Evolutionary conservation across 2,329 filamentous ascomycete species (phyloP).

Genomic region (Cercospora sp.): DNA sequence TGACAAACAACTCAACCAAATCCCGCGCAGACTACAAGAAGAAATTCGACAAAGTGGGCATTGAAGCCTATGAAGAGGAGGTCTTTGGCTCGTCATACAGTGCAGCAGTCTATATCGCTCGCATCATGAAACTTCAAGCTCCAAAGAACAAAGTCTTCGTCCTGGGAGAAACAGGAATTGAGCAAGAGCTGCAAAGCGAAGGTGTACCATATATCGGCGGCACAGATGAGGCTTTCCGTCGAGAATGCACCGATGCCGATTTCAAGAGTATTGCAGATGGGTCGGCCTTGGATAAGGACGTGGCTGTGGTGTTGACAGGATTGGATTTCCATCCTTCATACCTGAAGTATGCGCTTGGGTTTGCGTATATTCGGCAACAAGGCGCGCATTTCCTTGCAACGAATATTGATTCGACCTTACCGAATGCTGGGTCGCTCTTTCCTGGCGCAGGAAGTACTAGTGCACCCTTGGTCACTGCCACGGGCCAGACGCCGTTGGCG

Average conservation of each 20-base stretch:
- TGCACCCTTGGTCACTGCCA: conserved; percentile 68
- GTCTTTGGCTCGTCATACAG: conserved; percentile 97
- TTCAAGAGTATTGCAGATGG: conserved; percentile 71
- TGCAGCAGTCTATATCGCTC: conserved; percentile 90
- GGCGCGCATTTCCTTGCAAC: conserved; percentile 89
- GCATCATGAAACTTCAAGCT: conserved; percentile 76
- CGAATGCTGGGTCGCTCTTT: conserved; percentile 78
- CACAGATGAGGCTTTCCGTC: conserved; percentile 73
- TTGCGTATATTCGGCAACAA: conserved; percentile 73
- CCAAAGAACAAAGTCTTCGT: conserved; percentile 93
- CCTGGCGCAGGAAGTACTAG: conserved; percentile 85
- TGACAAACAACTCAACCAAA: conserved; percentile 99
- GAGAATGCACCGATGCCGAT: conserved; percentile 78
- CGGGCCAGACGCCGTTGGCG: conserved; percentile 67
- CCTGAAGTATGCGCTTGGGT: conserved; percentile 80
- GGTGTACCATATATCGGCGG: conserved; percentile 79
- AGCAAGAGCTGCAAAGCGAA: conserved; percentile 81
- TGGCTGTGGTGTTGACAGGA: conserved; percentile 84
- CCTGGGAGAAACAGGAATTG: conserved; percentile 86
- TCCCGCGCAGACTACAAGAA: conserved; percentile 88
- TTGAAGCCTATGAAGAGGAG: conserved; percentile 80
- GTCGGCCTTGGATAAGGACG: conserved; percentile 79
- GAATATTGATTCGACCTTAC: conserved; percentile 87
- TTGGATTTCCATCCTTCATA: conserved; percentile 96
- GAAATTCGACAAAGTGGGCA: conserved; percentile 80